Base-by-base conservation (phyloP, 164 flowering plant genomes). In the Sedum album region DNA sequence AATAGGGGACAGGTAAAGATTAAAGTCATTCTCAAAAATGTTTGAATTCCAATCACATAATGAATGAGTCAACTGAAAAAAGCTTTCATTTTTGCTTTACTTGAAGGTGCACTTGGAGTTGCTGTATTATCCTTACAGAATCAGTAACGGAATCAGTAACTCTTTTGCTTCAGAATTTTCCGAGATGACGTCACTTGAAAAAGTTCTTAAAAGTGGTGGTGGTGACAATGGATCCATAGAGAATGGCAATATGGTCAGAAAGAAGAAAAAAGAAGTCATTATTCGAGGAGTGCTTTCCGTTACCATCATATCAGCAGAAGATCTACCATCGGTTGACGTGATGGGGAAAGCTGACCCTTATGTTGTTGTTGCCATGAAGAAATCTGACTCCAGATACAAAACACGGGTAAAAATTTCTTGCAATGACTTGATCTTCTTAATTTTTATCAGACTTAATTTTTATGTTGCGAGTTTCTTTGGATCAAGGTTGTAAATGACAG, bases 331-430 rank as follows among this genome's bases (percentile, higher is more conserved):
- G 7, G 77, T 76, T 41, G 99, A 92, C 80, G 42, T 95, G 53
- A 80, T 90, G 85, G 97, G 99, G 60, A 95, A 90, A 73, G 85
- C 97, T 66, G 99, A 92, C 76, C 99, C 99, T 0, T 95, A 75
- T 79, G 96, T 87, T 31, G 87, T 83, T 28, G 78, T 95, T 30
- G 80, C 70, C 15, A 71, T 92, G 95, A 95, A 89, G 79, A 95
- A 95, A 76, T 70, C 94, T 60, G 96, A 73, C 63, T 64, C 76
- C 0, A 90, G 60, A 74, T 83, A 84, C 73, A 92, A 90, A 82
- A 89, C 97, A 31, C 78, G 97, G 86, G 99, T 95, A 83, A 73
- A 48, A 64, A 68, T 60, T 66, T 18, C 46, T n/a, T 21, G 31
- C 67, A 35, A 15, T 57, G 20, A 2, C 62, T 13, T 57, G 1